Conservation (phyloP, 768 basidiomycete species). For the Clitopilus passeckerianus region DNA sequence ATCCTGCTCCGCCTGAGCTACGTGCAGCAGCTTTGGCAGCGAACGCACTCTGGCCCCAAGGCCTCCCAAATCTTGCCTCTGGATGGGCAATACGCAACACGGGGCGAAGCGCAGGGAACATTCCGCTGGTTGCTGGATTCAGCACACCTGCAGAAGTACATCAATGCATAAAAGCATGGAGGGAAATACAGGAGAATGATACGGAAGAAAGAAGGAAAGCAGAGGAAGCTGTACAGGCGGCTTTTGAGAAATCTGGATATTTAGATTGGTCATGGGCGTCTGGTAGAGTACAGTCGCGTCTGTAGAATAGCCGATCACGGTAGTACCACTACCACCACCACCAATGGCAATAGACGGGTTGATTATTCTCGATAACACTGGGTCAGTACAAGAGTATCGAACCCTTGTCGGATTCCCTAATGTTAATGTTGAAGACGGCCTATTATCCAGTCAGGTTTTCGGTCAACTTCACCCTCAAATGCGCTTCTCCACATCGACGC, state of each 20-base stretch:
- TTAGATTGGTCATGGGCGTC: conserved; percentile 74
- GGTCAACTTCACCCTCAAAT: conserved; percentile 69
- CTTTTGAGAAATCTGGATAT: conserved; percentile 47
- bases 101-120: conserved; percentile 27
- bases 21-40: conserved; percentile 37
- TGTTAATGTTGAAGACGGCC: conserved; percentile 42
- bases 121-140: conserved; percentile 71
- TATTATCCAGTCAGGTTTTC: conserved; percentile 89
- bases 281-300: conserved; percentile 1
- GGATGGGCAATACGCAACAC: conserved; percentile 62
- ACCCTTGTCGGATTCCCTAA: not conserved
- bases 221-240: conserved; percentile 35
- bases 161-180: conserved; percentile 65
- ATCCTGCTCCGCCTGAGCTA: conserved; percentile 61
- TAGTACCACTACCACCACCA: not conserved
- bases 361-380: conserved; percentile 70
- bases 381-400: conserved; percentile 39
- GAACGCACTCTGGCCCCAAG: conserved; percentile 32
- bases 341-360: conserved; percentile 77
- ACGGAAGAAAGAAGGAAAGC: conserved; percentile 31
- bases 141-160: conserved; percentile 73
- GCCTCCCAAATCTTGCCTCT: conserved; percentile 63
- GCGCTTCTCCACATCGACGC: conserved; percentile 85
- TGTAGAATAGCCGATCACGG: conserved; percentile 8
- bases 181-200: conserved; percentile 40